These are phyloP conservation scores for Calonectria ilicicola DNA, from an alignment of 2,329 filamentous ascomycete genomes.

Conservation along the genomic window DNA sequence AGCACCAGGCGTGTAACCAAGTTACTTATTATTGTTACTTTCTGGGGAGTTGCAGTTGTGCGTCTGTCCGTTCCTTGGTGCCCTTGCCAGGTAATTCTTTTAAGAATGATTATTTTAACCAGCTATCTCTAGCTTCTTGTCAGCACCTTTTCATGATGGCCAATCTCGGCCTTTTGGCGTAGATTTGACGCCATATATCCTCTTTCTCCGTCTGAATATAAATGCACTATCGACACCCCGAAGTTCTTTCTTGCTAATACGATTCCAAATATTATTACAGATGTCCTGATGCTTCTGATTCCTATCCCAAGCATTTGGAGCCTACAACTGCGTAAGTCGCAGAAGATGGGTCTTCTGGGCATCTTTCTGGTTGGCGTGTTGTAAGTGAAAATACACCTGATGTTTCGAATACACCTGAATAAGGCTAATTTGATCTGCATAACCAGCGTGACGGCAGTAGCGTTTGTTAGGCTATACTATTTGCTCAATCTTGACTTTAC, in stretches of 20 bases:
- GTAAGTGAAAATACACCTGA: neutral
- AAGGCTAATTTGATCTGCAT: no score
- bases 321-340: neutral
- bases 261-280: neutral
- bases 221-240: neutral
- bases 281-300: neutral
- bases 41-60: neutral
- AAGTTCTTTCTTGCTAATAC: neutral
- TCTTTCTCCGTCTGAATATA: neutral
- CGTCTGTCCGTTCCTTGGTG: neutral
- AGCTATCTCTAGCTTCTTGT: neutral
- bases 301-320: neutral
- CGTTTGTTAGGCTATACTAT: neutral
- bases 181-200: neutral
- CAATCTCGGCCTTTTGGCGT: neutral
- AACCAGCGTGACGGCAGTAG: neutral
- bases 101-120: neutral
- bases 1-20: neutral
- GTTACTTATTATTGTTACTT: neutral
- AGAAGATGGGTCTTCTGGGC: neutral
- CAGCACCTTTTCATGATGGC: neutral
- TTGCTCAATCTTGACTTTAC: neutral
- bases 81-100: no score
- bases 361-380: neutral
- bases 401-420: no score